Conservation (phyloP, 106 monocot species). For the Iris macrosiphon region DNA sequence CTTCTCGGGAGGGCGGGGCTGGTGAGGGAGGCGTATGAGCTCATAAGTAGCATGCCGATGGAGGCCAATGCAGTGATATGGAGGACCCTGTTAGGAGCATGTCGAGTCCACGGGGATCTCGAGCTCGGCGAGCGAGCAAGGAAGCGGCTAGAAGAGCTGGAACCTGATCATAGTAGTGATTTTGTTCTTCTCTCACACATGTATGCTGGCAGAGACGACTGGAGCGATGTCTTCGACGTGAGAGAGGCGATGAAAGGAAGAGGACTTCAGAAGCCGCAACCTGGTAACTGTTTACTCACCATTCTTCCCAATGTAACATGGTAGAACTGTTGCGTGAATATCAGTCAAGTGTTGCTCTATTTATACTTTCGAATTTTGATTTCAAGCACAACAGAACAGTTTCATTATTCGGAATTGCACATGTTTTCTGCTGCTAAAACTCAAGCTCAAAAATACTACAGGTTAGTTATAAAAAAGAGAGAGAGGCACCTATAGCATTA, state of each 20-base stretch:
- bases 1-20: slow-evolving; percentile 51
- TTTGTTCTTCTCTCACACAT: slow-evolving; percentile 43
- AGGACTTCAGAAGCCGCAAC: slow-evolving; percentile 24
- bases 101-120: slow-evolving; percentile 38
- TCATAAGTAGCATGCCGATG: slow-evolving; percentile 39
- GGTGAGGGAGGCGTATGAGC: slow-evolving; percentile 36
- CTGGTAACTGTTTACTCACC: slow-evolving; percentile 18
- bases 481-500: too few species aligned
- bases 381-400: too few species aligned
- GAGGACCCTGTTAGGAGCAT: slow-evolving; percentile 56
- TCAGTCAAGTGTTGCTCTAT: too few species aligned
- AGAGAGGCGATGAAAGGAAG: slow-evolving; percentile 42
- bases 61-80: slow-evolving; percentile 52
- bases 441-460: too few species aligned
- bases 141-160: slow-evolving; percentile 26
- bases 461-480: too few species aligned
- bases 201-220: slow-evolving; percentile 27
- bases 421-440: too few species aligned
- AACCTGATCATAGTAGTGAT: slow-evolving; percentile 57
- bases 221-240: slow-evolving; percentile 30
- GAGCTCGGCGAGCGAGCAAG: slow-evolving; percentile 33
- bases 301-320: background rate
- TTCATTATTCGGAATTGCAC: too few species aligned
- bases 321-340: background rate
- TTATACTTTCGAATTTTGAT: too few species aligned